Conservation (phyloP, 2,329 filamentous ascomycete genomes). For the Aquanectria penicillioides region DNA sequence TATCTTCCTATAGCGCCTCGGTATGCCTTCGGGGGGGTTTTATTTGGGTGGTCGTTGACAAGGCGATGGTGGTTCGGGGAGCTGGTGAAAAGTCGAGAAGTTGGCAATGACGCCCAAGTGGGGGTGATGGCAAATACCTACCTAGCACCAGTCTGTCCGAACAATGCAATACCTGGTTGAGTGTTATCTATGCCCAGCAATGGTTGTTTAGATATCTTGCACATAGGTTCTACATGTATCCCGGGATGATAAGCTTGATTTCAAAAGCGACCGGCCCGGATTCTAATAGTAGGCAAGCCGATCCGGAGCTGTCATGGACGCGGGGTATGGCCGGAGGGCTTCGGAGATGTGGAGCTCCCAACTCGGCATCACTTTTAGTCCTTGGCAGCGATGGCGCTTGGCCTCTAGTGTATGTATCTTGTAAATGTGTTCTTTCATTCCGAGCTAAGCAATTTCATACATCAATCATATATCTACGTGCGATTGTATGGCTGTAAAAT, state of each 20-base stretch:
- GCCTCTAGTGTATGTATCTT: not conserved
- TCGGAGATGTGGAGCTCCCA: constrained; percentile 16
- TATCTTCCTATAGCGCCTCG: not conserved
- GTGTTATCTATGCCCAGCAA: too few relatives aligned
- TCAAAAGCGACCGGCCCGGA: not conserved
- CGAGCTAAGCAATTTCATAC: constrained; percentile 9
- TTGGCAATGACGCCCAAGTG: constrained; percentile 1
- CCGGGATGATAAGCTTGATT: too few relatives aligned
- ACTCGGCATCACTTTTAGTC: too few relatives aligned
- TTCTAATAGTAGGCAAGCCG: not conserved
- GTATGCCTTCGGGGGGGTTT: not conserved
- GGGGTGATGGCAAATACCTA: not conserved
- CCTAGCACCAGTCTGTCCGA: too few relatives aligned
- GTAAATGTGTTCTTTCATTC: not conserved
- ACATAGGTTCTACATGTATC: too few relatives aligned
- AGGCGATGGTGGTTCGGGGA: constrained; percentile 4
- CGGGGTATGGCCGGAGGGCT: constrained; percentile 4
- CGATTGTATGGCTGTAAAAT: not conserved
- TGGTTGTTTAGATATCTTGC: too few relatives aligned
- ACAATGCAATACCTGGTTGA: too few relatives aligned
- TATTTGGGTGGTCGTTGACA: not conserved
- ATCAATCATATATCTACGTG: not conserved
- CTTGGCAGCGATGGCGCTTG: too few relatives aligned
- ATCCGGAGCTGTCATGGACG: not conserved
- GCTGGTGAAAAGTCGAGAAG: constrained; percentile 8